A percentile compares a stretch with the other conserved stretches of the same genome.
Conservation (phyloP, 2,329 filamentous ascomycete species). For the Davidsoniella virescens region DNA sequence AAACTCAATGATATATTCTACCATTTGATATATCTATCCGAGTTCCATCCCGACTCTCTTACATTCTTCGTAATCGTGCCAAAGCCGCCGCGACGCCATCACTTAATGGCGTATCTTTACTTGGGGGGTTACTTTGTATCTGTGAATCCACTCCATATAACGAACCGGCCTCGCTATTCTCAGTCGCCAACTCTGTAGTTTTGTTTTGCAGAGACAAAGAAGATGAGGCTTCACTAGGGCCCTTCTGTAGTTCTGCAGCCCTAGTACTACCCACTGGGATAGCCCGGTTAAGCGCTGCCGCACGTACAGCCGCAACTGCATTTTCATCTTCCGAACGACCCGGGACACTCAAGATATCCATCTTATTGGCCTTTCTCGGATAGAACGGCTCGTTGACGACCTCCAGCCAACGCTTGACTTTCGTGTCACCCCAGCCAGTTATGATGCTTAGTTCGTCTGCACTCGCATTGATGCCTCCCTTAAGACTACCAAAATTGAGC, state of each 20-base stretch:
- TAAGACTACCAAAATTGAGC: slow-evolving; percentile 78
- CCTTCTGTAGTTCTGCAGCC: not conserved
- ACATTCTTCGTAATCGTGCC: slow-evolving; percentile 35
- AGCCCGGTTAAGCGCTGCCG: not conserved
- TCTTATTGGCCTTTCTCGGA: slow-evolving; percentile 51
- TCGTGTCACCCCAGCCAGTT: slow-evolving; percentile 90
- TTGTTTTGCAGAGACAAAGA: not conserved
- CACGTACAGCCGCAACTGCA: not conserved
- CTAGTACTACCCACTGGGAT: not conserved
- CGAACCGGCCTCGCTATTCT: not conserved
- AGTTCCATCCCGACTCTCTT: not conserved
- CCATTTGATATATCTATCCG: not conserved
- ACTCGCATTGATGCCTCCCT: slow-evolving; percentile 72
- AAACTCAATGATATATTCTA: not conserved
- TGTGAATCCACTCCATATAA: slow-evolving; percentile 19
- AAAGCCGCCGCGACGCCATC: slow-evolving; percentile 45
- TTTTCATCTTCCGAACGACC: not conserved
- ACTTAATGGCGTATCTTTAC: slow-evolving; percentile 25
- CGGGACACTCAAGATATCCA: slow-evolving; percentile 15
- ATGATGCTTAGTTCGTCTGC: slow-evolving; percentile 72
- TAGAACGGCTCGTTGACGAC: slow-evolving; percentile 77
- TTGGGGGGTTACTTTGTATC: slow-evolving; percentile 20
- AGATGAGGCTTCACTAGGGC: not conserved
- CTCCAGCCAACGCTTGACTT: slow-evolving; percentile 71
- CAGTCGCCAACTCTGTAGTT: not conserved